phyloP scores from a whole-genome alignment of 2,329 filamentous ascomycete genomes.

The Fusarium proliferatum region DNA sequence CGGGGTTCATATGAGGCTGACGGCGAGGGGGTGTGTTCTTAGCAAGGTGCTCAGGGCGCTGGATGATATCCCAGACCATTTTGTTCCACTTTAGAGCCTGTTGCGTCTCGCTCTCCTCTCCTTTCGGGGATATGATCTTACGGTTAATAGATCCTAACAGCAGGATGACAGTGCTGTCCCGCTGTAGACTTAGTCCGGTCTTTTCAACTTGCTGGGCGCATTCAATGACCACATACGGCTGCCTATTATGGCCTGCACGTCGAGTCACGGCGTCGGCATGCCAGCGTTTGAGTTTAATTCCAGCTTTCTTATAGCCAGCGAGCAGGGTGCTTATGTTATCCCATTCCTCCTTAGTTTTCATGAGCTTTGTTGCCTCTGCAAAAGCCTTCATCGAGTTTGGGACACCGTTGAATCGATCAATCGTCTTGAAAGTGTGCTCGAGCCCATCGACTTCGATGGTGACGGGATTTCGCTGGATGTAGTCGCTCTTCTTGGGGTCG shows the following conservation, averaged over 20 bases:
- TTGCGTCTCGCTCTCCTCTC: slow-evolving; percentile 49
- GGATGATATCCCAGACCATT: slow-evolving; percentile 61
- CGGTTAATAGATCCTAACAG: slow-evolving; percentile 46
- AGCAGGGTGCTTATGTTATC: slow-evolving; percentile 63
- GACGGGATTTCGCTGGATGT: slow-evolving; percentile 66
- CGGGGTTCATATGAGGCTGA: slow-evolving; percentile 41
- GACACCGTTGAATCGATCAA: slow-evolving; percentile 56
- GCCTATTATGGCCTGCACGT: slow-evolving; percentile 53
- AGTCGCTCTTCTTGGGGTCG: slow-evolving; percentile 57
- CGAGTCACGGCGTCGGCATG: slow-evolving; percentile 57
- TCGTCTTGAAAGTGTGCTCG: slow-evolving; percentile 62
- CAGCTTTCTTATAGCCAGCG: slow-evolving; percentile 59
- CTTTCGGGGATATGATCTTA: slow-evolving; percentile 50
- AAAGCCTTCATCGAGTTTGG: slow-evolving; percentile 57
- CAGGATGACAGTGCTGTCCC: slow-evolving; percentile 52
- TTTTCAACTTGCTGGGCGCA: slow-evolving; percentile 58
- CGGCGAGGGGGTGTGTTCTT: slow-evolving; percentile 23
- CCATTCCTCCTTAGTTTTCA: slow-evolving; percentile 63
- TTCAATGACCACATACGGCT: slow-evolving; percentile 61
- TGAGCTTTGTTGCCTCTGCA: slow-evolving; percentile 54
- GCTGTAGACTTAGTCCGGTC: slow-evolving; percentile 59
- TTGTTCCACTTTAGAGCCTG: slow-evolving; percentile 60
- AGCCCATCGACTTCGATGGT: slow-evolving; percentile 69
- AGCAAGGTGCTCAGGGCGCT: slow-evolving; percentile 55
- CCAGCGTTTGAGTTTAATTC: slow-evolving; percentile 50